Percentiles rank a stretch among this genome's conserved stretches.
Conservation (phyloP, 192 early-diverging fungal species). For the Coemansia sp. region DNA sequence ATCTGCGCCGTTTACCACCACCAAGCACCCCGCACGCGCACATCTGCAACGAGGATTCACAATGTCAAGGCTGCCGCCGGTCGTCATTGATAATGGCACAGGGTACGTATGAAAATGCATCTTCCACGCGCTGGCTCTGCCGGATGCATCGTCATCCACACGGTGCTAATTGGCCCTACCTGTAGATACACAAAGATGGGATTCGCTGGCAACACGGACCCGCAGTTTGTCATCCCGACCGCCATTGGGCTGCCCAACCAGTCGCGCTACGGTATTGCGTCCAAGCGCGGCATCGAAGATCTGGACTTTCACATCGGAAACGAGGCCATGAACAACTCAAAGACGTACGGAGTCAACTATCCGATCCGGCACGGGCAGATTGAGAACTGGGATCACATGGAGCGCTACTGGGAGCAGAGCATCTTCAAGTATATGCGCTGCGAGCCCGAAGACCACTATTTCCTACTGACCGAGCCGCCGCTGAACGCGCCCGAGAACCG, state of each 20-base stretch:
- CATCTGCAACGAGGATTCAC: neutral
- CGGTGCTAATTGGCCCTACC: constrained; percentile 1
- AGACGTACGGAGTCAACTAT: constrained; percentile 84
- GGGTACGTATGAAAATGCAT: constrained; percentile 57
- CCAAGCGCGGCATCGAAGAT: constrained; percentile 96
- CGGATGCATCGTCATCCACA: neutral
- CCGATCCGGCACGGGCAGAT: constrained; percentile 97
- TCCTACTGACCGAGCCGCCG: constrained; percentile 95
- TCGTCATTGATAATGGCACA: constrained; percentile 98
- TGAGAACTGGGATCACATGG: constrained; percentile 99
- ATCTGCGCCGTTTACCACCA: neutral
- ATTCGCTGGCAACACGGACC: constrained; percentile 92
- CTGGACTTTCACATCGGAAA: constrained; percentile 97
- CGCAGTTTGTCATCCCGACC: constrained; percentile 97
- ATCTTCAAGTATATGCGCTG: constrained; percentile 98
- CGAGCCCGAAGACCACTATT: constrained; percentile 98
- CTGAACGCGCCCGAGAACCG: constrained; percentile 97
- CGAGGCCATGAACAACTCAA: constrained; percentile 85
- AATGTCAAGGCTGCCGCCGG: constrained; percentile 60
- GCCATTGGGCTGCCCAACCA: constrained; percentile 67
- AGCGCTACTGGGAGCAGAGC: constrained; percentile 97
- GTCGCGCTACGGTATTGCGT: constrained; percentile 70
- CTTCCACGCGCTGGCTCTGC: neutral
- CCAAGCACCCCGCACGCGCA: neutral
- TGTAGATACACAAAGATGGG: constrained; percentile 91